Evolutionary conservation across 2,329 filamentous ascomycete genomes (phyloP).

Genomic region (Penicillium frequentans): DNA sequence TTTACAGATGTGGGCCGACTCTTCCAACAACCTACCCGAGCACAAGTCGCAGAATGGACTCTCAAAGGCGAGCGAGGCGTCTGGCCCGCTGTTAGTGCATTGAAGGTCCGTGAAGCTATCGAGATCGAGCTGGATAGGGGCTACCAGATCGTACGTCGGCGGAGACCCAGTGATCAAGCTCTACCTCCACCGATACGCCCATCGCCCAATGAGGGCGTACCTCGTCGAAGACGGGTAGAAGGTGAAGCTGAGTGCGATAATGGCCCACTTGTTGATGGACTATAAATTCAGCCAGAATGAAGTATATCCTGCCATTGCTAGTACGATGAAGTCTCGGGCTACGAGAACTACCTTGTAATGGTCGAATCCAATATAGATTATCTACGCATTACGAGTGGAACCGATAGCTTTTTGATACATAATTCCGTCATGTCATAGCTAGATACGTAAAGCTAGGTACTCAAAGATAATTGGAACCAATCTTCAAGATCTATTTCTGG

Average conservation of each 20-base stretch:
- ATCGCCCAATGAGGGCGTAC: slow-evolving; percentile 30
- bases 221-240: slow-evolving; percentile 24
- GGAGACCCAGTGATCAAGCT: slow-evolving; percentile 31
- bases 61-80: slow-evolving; percentile 79
- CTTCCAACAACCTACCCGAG: slow-evolving; percentile 77
- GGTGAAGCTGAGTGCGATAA: slow-evolving; percentile 21
- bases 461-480: too few relatives aligned
- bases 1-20: slow-evolving; percentile 72
- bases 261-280: not conserved
- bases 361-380: not conserved
- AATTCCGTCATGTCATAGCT: too few relatives aligned
- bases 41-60: slow-evolving; percentile 82
- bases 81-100: slow-evolving; percentile 82
- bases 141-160: slow-evolving; percentile 72
- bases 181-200: slow-evolving; percentile 14
- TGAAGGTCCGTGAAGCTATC: slow-evolving; percentile 78
- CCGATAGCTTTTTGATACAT: too few relatives aligned
- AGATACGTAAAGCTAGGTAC: too few relatives aligned
- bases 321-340: not conserved
- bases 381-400: not conserved
- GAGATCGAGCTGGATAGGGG: slow-evolving; percentile 85
- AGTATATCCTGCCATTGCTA: not conserved
- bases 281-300: not conserved
- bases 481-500: slow-evolving; percentile 10
- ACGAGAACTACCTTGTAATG: not conserved